phyloP scores from a whole-genome alignment of 345 rosid species.

The Laguncularia racemosa region DNA sequence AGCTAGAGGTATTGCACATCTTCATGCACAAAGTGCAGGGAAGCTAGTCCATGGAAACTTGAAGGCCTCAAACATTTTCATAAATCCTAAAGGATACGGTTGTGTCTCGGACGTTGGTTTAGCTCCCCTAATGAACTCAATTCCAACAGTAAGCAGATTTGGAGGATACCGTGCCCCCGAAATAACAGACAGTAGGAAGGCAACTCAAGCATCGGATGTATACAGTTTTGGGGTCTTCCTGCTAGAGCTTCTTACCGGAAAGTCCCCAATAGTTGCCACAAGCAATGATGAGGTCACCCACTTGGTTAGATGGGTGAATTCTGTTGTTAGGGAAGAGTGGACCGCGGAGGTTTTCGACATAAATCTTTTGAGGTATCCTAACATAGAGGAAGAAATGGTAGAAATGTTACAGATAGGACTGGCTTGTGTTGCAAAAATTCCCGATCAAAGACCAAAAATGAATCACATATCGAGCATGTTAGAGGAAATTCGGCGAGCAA shows the following conservation, averaged over 20 bases:
- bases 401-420: slow-evolving; percentile 89
- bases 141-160: slow-evolving; percentile 46
- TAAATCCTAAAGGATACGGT: slow-evolving; percentile 45
- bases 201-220: slow-evolving; percentile 63
- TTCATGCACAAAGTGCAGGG: slow-evolving; percentile 56
- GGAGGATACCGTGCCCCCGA: slow-evolving; percentile 92
- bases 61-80: slow-evolving; percentile 81
- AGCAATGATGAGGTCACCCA: slow-evolving; percentile 61
- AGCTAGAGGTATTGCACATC: slow-evolving; percentile 68
- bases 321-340: slow-evolving; percentile 98
- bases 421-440: slow-evolving; percentile 68
- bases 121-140: slow-evolving; percentile 55
- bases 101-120: slow-evolving; percentile 75
- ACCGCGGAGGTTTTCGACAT: slow-evolving; percentile 91
- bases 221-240: slow-evolving; percentile 84
- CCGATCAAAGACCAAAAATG: slow-evolving; percentile 78
- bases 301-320: slow-evolving; percentile 91
- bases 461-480: slow-evolving; percentile 54
- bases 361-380: slow-evolving; percentile 74
- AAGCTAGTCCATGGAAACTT: slow-evolving; percentile 81
- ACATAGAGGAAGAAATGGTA: slow-evolving; percentile 96
- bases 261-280: slow-evolving; percentile 47
- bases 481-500: slow-evolving; percentile 46
- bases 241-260: slow-evolving; percentile 86
- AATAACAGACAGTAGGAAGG: slow-evolving; percentile 74